phyloP scores from a whole-genome alignment of 371 early-diverging fungal species.

The Lichtheimia corymbifera region DNA sequence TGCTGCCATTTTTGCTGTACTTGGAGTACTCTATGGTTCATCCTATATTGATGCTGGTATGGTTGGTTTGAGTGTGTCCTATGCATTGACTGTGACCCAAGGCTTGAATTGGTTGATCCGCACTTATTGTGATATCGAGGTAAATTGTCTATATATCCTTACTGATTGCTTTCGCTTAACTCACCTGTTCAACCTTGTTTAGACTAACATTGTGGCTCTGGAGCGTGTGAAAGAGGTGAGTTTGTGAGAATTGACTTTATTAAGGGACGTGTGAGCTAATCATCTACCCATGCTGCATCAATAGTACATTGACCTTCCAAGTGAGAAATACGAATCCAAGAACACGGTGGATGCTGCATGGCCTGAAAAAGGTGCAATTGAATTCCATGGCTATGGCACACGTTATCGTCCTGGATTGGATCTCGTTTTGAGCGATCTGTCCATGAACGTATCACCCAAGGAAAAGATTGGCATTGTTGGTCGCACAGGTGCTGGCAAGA shows the following conservation, averaged over 20 bases:
- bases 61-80: conserved; percentile 87
- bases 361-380: conserved; percentile 67
- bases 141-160: neutral
- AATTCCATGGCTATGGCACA: conserved; percentile 65
- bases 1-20: conserved; percentile 66
- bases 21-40: conserved; percentile 43
- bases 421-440: conserved; percentile 65
- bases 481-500: conserved; percentile 94
- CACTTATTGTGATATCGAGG: conserved; percentile 46
- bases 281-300: neutral
- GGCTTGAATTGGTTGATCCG: conserved; percentile 87
- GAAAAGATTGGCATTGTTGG: conserved; percentile 92
- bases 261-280: neutral
- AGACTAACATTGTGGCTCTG: conserved; percentile 80
- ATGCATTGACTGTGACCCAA: conserved; percentile 82
- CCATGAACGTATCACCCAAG: conserved; percentile 61
- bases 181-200: conserved; percentile 16
- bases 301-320: conserved; percentile 74
- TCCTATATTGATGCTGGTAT: conserved; percentile 67
- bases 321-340: conserved; percentile 73
- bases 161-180: neutral
- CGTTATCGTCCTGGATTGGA: conserved; percentile 74
- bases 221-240: conserved; percentile 80
- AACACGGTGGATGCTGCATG: conserved; percentile 47
- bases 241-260: conserved; percentile 3